Conservation (phyloP, 2,329 filamentous ascomycete species). For the Penicillium sp. region DNA sequence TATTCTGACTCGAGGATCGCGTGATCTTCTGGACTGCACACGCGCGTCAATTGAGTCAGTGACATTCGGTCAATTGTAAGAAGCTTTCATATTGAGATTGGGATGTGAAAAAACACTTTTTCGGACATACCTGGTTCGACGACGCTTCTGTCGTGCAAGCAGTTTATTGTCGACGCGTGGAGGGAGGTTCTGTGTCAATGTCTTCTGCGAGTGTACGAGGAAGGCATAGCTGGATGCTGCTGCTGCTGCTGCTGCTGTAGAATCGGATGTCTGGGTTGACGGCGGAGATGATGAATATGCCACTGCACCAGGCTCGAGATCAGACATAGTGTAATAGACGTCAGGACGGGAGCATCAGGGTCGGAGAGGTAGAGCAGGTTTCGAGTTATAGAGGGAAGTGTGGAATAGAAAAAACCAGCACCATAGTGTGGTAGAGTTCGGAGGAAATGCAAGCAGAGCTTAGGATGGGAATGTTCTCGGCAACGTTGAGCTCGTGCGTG, state of each 20-base stretch:
- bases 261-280: constrained; percentile 38
- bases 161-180: constrained; percentile 65
- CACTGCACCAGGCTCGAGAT: constrained; percentile 37
- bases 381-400: constrained; percentile 18
- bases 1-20: constrained; percentile 86
- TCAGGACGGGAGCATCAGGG: constrained; percentile 25
- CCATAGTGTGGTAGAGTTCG: constrained; percentile 7
- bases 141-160: constrained; percentile 64
- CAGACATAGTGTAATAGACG: constrained; percentile 39
- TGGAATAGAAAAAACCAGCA: constrained; percentile 14
- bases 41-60: constrained; percentile 15
- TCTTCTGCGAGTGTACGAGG: constrained; percentile 64
- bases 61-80: not conserved
- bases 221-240: constrained; percentile 56
- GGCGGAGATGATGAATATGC: constrained; percentile 40
- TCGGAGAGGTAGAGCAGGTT: constrained; percentile 14
- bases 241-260: constrained; percentile 29
- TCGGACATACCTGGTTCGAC: constrained; percentile 61
- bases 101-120: constrained; percentile 21
- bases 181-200: constrained; percentile 60
- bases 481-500: constrained; percentile 12
- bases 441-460: not conserved
- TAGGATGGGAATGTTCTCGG: constrained; percentile 2
- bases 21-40: constrained; percentile 80
- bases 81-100: not conserved